These are phyloP conservation scores for Rutstroemia sydowiana DNA, from an alignment of 2,329 filamentous ascomycete genomes.

Conservation along the genomic window DNA sequence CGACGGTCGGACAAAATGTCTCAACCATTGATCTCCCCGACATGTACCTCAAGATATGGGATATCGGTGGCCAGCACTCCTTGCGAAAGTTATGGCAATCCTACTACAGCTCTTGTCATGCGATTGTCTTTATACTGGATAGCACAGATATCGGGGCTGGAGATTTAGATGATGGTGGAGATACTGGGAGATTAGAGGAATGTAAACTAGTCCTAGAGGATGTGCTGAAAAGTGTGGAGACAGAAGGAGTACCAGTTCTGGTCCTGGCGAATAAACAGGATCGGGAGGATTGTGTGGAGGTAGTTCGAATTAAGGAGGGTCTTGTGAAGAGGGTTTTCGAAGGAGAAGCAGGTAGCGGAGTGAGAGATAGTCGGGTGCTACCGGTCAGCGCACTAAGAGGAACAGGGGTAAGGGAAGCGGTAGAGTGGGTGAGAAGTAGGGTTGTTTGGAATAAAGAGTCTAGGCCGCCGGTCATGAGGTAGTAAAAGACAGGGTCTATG, in stretches of 20 bases:
- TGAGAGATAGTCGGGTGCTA: slow-evolving; percentile 84
- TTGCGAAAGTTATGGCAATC: slow-evolving; percentile 90
- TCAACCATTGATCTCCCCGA: slow-evolving; percentile 83
- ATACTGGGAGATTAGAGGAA: slow-evolving; percentile 67
- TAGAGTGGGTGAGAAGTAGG: slow-evolving; percentile 91
- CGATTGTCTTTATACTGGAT: slow-evolving; percentile 97
- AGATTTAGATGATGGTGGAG: slow-evolving; percentile 21
- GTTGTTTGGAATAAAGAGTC: slow-evolving; percentile 97
- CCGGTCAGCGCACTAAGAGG: slow-evolving; percentile 86
- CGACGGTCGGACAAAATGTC: slow-evolving; percentile 95
- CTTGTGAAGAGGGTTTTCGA: slow-evolving; percentile 93
- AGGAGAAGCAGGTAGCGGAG: slow-evolving; percentile 77
- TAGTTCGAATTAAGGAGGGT: slow-evolving; percentile 94
- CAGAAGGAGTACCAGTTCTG: slow-evolving; percentile 83
- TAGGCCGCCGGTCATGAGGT: slow-evolving; percentile 88
- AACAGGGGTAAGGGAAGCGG: slow-evolving; percentile 82
- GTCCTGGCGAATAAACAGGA: slow-evolving; percentile 98
- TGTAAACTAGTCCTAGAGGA: slow-evolving; percentile 84
- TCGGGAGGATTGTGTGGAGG: slow-evolving; percentile 93
- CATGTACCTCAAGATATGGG: slow-evolving; percentile 98
- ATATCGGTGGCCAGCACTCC: slow-evolving; percentile 87
- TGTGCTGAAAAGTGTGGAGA: slow-evolving; percentile 79
- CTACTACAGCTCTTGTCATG: slow-evolving; percentile 90
- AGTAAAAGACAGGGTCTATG: no score
- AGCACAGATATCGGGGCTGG: slow-evolving; percentile 88